phyloP scores from a whole-genome alignment of 306 rosid species.

The Malus orientalis region DNA sequence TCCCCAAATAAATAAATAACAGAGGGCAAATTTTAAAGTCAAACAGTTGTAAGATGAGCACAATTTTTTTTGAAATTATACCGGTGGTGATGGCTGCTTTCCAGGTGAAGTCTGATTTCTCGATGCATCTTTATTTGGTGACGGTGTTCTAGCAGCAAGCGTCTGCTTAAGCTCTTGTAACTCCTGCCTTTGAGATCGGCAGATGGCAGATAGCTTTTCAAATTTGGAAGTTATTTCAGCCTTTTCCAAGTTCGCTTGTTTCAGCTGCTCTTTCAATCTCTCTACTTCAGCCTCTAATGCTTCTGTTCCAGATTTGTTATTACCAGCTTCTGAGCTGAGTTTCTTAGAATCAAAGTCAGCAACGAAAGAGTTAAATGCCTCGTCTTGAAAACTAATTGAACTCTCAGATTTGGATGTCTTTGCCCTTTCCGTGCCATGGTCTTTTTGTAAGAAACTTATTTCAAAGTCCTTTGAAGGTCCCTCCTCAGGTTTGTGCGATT shows the following conservation, averaged over 20 bases:
- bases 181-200: slow-evolving; percentile 94
- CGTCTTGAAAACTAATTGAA: slow-evolving; percentile 43
- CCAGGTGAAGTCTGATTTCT: slow-evolving; percentile 40
- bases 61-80: slow-evolving; percentile 13
- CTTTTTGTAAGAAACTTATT: slow-evolving; percentile 42
- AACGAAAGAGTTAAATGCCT: slow-evolving; percentile 68
- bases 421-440: slow-evolving; percentile 23
- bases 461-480: slow-evolving; percentile 57
- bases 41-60: not conserved
- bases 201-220: slow-evolving; percentile 89
- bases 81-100: slow-evolving; percentile 40
- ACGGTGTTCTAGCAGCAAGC: slow-evolving; percentile 60
- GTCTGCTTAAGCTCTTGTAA: slow-evolving; percentile 87
- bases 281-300: slow-evolving; percentile 72
- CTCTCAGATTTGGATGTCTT: slow-evolving; percentile 38
- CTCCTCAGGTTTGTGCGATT: slow-evolving; percentile 34
- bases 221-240: slow-evolving; percentile 82
- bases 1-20: not conserved
- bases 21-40: slow-evolving; percentile 2
- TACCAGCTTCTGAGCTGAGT: slow-evolving; percentile 34
- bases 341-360: slow-evolving; percentile 64
- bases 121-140: slow-evolving; percentile 50
- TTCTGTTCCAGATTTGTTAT: slow-evolving; percentile 46
- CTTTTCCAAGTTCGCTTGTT: slow-evolving; percentile 58
- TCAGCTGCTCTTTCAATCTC: slow-evolving; percentile 72